Evolutionary conservation across 768 basidiomycete genomes (phyloP).

Genomic region (Serpula lacrymans): DNA sequence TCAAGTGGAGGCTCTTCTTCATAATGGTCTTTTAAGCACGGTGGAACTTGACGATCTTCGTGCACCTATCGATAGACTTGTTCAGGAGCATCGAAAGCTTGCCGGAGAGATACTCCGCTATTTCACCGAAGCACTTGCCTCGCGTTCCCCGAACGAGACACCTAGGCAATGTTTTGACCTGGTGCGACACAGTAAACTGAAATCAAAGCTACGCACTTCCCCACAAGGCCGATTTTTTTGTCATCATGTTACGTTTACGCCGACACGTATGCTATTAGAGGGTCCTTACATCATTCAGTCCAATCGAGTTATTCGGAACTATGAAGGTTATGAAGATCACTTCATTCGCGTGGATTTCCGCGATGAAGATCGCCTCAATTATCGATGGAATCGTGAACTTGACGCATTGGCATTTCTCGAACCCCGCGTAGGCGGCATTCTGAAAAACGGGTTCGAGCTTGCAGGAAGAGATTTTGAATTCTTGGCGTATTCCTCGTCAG

Average conservation of each 20-base stretch:
- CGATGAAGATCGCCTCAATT: constrained; percentile 76
- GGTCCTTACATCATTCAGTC: constrained; percentile 75
- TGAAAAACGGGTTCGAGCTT: constrained; percentile 65
- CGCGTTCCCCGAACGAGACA: constrained; percentile 39
- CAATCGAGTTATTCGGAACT: constrained; percentile 76
- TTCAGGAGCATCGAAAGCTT: constrained; percentile 27
- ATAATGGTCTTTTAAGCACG: constrained; percentile 60
- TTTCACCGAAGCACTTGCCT: constrained; percentile 48
- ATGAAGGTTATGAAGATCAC: constrained; percentile 52
- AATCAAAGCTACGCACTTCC: constrained; percentile 16
- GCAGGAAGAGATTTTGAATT: constrained; percentile 76
- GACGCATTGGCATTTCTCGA: constrained; percentile 55
- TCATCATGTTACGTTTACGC: constrained; percentile 73
- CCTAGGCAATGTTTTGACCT: constrained; percentile 46
- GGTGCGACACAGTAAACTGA: constrained; percentile 18
- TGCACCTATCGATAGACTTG: constrained; percentile 41
- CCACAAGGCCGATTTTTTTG: constrained; percentile 53
- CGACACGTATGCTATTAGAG: constrained; percentile 69
- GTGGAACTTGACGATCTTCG: constrained; percentile 49
- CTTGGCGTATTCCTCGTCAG: constrained; percentile 77
- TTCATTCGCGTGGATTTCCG: constrained; percentile 85
- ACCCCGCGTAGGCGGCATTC: constrained; percentile 52
- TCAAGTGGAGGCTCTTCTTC: constrained; percentile 70
- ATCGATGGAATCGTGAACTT: constrained; percentile 66
- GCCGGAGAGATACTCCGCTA: constrained; percentile 51